A percentile compares a stretch with the other conserved stretches of the same genome.
Conservation (phyloP, 2,329 filamentous ascomycete genomes). For the Plenodomus biglobosus region DNA sequence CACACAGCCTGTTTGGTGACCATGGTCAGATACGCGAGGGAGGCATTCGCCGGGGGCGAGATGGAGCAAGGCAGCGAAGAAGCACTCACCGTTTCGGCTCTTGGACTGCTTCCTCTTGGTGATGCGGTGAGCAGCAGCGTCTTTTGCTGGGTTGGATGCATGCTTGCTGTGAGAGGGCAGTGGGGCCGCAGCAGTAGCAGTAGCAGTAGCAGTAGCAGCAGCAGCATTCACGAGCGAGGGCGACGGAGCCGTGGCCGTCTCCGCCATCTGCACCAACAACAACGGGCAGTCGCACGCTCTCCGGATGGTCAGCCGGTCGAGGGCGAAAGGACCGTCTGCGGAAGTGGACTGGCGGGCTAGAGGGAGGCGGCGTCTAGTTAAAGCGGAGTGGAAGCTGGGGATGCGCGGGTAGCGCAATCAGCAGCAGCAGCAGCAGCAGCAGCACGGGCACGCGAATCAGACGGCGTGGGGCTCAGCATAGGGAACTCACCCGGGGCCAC, state of each 20-base stretch:
- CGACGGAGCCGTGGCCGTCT: conserved; percentile 62
- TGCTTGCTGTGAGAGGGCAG: too few species aligned
- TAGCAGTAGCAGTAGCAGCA: too few species aligned
- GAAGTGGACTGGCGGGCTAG: conserved; percentile 7
- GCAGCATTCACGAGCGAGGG: conserved; percentile 44
- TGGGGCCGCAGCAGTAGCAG: too few species aligned
- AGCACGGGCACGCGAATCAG: conserved; percentile 13
- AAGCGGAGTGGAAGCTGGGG: conserved; percentile 32
- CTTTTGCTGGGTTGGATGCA: conserved; percentile 24
- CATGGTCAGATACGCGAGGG: too few species aligned
- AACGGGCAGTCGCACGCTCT: background rate
- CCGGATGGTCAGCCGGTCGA: conserved; percentile 1
- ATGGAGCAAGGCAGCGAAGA: conserved; percentile 9
- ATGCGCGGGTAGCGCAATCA: conserved; percentile 15
- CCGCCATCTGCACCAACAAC: conserved; percentile 46
- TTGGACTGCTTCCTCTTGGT: conserved; percentile 72
- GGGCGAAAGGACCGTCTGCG: background rate
- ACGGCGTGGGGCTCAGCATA: conserved; percentile 13
- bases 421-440: conserved; percentile 6
- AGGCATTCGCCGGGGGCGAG: too few species aligned
- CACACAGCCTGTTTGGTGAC: conserved; percentile 64
- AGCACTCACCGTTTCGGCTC: conserved; percentile 68
- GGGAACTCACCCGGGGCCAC: too few species aligned
- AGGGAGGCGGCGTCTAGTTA: conserved; percentile 17
- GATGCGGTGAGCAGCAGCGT: conserved; percentile 37